phyloP scores from a whole-genome alignment of 495 filamentous ascomycete species.

The Aspergillus avenaceus region DNA sequence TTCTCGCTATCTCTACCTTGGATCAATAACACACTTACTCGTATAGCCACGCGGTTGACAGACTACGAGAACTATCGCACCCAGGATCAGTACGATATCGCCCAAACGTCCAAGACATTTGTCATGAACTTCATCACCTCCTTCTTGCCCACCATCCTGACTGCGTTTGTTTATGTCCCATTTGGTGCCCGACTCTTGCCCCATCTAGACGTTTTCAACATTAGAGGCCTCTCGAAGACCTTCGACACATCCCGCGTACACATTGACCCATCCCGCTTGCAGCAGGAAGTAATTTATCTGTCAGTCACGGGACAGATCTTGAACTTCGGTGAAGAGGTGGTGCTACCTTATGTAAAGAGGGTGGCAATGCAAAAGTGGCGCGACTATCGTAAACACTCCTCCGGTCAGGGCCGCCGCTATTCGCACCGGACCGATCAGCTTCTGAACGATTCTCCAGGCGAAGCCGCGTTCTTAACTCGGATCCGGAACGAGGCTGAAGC shows the following conservation, averaged over 20 bases:
- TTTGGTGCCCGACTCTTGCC: constrained; percentile 83
- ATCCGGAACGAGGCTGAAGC: constrained; percentile 80
- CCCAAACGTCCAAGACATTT: constrained; percentile 86
- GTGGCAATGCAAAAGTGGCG: constrained; percentile 37
- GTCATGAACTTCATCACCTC: constrained; percentile 95
- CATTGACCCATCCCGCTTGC: constrained; percentile 76
- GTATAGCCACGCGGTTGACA: constrained; percentile 71
- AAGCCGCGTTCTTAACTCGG: constrained; percentile 68
- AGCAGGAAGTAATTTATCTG: constrained; percentile 91
- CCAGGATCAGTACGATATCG: constrained; percentile 69
- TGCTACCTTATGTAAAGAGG: constrained; percentile 81
- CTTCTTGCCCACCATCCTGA: constrained; percentile 86
- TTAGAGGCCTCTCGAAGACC: constrained; percentile 19
- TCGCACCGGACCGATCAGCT: constrained; percentile 28
- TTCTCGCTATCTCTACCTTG: constrained; percentile 73
- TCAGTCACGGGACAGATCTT: constrained; percentile 90
- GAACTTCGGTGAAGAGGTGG: constrained; percentile 76
- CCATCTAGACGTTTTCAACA: constrained; percentile 71
- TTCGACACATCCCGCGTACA: constrained; percentile 49
- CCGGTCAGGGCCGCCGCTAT: constrained; percentile 16
- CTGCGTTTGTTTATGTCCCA: constrained; percentile 93
- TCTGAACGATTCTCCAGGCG: constrained; percentile 57
- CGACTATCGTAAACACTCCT: constrained; percentile 22
- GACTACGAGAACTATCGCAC: constrained; percentile 91
- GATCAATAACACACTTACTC: constrained; percentile 67